Percentiles rank a stretch among this genome's conserved stretches.
Conservation (phyloP, 768 basidiomycete species). For the Russula sp. region DNA sequence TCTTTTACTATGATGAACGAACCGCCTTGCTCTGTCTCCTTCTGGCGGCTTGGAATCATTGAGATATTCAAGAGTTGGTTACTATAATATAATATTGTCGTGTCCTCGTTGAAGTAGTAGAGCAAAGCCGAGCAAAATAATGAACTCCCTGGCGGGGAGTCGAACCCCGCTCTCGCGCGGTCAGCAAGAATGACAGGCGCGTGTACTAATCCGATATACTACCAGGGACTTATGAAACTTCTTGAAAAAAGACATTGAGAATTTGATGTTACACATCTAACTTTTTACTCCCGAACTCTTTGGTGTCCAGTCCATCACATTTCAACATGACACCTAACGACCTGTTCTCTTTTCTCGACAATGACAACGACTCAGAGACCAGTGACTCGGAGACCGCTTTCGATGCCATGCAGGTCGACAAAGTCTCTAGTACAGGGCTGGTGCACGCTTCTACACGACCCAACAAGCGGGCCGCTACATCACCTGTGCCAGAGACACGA, state of each 20-base stretch:
- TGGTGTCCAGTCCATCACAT: background rate
- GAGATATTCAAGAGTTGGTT: too few relatives aligned
- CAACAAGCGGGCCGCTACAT: slow-evolving; percentile 48
- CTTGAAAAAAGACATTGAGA: rapidly evolving
- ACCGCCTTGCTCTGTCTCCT: background rate
- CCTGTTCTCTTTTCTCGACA: slow-evolving; percentile 67
- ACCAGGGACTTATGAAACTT: slow-evolving; percentile 17
- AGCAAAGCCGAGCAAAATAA: background rate
- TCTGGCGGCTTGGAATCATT: too few relatives aligned
- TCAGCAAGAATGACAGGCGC: slow-evolving; percentile 25
- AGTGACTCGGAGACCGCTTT: slow-evolving; percentile 39
- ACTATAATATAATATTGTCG: too few relatives aligned
- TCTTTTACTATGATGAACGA: too few relatives aligned
- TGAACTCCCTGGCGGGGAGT: slow-evolving; percentile 37
- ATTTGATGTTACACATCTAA: background rate
- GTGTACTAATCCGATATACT: slow-evolving; percentile 33
- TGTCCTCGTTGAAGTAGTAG: background rate
- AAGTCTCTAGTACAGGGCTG: slow-evolving; percentile 21
- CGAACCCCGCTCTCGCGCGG: slow-evolving; percentile 39
- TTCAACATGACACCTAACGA: slow-evolving; percentile 41
- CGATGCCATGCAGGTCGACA: slow-evolving; percentile 22
- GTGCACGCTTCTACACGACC: slow-evolving; percentile 31
- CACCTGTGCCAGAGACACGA: slow-evolving; percentile 28
- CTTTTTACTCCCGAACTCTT: background rate
- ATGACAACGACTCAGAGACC: slow-evolving; percentile 34